Evolutionary conservation across 805 yeast species (phyloP), one percentile per base, ranked within the genome.

Genomic region (Peterozyma xylosa): DNA sequence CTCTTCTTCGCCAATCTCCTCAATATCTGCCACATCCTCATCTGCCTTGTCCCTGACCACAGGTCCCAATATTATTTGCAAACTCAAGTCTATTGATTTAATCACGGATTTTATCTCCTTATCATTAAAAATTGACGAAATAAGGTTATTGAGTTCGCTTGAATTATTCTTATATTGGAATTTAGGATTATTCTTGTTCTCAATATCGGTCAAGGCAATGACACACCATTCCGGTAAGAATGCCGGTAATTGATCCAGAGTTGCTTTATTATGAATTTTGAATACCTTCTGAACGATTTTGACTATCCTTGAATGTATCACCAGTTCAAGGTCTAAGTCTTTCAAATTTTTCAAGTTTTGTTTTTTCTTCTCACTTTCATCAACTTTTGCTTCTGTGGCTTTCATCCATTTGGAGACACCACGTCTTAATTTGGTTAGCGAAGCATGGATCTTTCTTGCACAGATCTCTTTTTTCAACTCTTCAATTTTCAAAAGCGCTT

Each of bases 111-210:
- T 68, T n/a, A 73, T 52, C 9, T 56, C 51, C 47, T 66, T 66
- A 50, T 61, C 63, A 49, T 76, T 74, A 68, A 72, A 74, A 13
- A 75, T 39, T 42, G 56, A 67, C 4, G 82, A 74, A 42, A 80
- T 59, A 38, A 69, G 53, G 43, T 66, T 69, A 53, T 80, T 78
- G 34, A 69, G 42, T 6, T 48, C 61, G 49, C 64, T 65, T 34
- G 74, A 63, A 53, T 69, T 58, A 2, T 53, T 51, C 38, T 63
- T 69, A 57, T 70, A 69, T 46, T 68, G 78, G 32, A 64, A 60
- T 35, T 70, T 63, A 2, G 86, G 83, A 51, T 78, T 74, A 14
- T 51, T 52, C 40, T 59, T 36, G 42, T 59, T 33, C 3, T 56
- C 50, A 42, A 66, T 59, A 39, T 66, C 64, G 10, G 53, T 54